Evolutionary conservation across 345 rosid species (phyloP), one percentile per base, ranked within the genome.

Genomic region (Syzygium aqueum): DNA sequence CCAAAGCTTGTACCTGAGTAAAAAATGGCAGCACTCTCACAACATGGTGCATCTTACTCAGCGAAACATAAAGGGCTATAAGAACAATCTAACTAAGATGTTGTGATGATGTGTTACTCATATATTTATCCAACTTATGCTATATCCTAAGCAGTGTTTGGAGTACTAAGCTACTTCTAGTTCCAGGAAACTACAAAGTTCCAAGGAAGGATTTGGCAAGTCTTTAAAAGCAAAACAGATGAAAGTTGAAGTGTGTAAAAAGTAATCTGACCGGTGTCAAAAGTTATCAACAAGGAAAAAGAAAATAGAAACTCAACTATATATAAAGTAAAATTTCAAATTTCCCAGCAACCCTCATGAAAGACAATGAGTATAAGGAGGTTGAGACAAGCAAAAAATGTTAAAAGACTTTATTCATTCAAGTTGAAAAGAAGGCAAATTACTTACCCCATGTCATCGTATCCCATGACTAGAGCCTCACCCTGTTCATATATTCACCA

Each of bases 401-500:
- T 30, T 12, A 19, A 51, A 50, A 51, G 50, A 86, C 82, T 37
- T 37, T 84, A 84, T 52, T 30, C 56, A 17, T 51, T 51, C 49
- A 53, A 53, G 46, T 52, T 51, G 85, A 85, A 86, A 54, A 46
- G 53, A 56, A 87, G 88, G 88, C 51, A 85, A 85, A 54, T 33
- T 85, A 90, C 98, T 91, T 89, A 96, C 98, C 99, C 99, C 98
- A 97, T 97, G 89, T 95, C 95, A 93, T 97, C 99, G 80, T 97
- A 97, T 91, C 99, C 99, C 99, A 96, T 95, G 85, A 97, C 98
- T 77, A 97, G 93, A 57, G 99, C 99, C 95, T 97, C 98, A 16
- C 99, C 99, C 99, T 97, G 96, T 89, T 28, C 77, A 93, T 87
- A 91, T 85, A 73, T 85, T 88, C 80, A 80, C 77, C 53, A 85